Conservation (phyloP, 1,139 yeast species). For the Candida neerlandica region DNA sequence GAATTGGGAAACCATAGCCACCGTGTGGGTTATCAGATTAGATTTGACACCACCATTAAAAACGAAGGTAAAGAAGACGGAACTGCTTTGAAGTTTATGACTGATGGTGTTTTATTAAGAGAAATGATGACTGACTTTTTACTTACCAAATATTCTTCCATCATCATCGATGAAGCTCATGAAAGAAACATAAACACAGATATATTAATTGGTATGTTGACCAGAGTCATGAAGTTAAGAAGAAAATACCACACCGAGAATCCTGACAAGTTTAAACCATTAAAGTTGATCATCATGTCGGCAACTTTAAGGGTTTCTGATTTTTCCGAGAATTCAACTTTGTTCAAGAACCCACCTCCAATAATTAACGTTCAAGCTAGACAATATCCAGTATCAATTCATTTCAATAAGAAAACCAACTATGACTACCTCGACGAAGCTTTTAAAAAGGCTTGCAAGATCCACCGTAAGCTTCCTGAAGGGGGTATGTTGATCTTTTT, state of each 20-base stretch:
- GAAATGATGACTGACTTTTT: constrained; percentile 90
- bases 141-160: constrained; percentile 77
- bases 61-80: constrained; percentile 49
- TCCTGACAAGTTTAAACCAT: constrained; percentile 54
- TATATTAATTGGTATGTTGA: constrained; percentile 89
- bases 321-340: constrained; percentile 74
- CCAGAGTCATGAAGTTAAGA: constrained; percentile 82
- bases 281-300: constrained; percentile 82
- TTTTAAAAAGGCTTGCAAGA: constrained; percentile 79
- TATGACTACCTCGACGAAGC: constrained; percentile 86
- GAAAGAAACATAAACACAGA: constrained; percentile 96
- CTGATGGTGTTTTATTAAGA: constrained; percentile 94
- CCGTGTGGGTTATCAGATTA: constrained; percentile 84
- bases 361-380: constrained; percentile 90
- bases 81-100: constrained; percentile 93
- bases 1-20: constrained; percentile 82
- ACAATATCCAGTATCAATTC: constrained; percentile 92
- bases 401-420: constrained; percentile 80
- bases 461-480: constrained; percentile 83
- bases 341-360: constrained; percentile 85
- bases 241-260: constrained; percentile 52
- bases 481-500: constrained; percentile 92
- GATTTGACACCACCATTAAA: constrained; percentile 80
- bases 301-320: constrained; percentile 95
- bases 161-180: constrained; percentile 96